Base-by-base conservation (phyloP, 495 filamentous ascomycete species). In the Xylaria nigripes region DNA sequence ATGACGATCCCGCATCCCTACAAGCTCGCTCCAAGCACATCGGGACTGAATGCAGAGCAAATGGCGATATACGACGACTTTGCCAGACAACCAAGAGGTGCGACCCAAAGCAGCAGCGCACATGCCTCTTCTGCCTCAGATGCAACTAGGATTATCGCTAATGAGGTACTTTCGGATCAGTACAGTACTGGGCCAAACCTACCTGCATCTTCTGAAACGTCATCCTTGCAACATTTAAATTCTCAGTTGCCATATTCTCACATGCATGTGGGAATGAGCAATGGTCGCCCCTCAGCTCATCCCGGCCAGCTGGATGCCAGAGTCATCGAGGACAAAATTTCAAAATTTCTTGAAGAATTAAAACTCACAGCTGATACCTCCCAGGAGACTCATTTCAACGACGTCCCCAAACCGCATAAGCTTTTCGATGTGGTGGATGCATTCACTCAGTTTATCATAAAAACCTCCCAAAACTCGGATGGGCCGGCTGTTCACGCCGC, bases 21-120 rank as follows among this genome's bases (percentile, higher is more conserved):
- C 73, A 87, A 90, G 54, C 80, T 93, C 61, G 80, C 81, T 42
- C 81, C 84, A 13, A 72, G 44, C 32, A 54, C 68, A 19, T 49
- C 67, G 15, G 93, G 94, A 6, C 74, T 99, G 27, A 97, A 95
- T 59, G 77, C 84, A 45, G 88, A 96, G 60, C 93, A 99, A 65
- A 81, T 96, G 74, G 87, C 86, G 13, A 92, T 99, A 41, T 99
- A 97, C 59, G 89, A 95, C 56, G 90, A 96, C 42, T 99, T 99
- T 68, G 89, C 87, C 5, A 79, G 90, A 41, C 87, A 92, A 63
- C 80, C 85, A 9, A 82, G 88, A 25, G 79, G 77, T 15, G 72
- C 81, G 1, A 60, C 67, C 21, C 61, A 70, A 36, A 48, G 52
- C 32, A 57, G 58, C 16, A 48, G 55, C 12, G 56, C 68, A 8